phyloP scores from a whole-genome alignment of 1,139 yeast genomes.

The Taphrina pruni region DNA sequence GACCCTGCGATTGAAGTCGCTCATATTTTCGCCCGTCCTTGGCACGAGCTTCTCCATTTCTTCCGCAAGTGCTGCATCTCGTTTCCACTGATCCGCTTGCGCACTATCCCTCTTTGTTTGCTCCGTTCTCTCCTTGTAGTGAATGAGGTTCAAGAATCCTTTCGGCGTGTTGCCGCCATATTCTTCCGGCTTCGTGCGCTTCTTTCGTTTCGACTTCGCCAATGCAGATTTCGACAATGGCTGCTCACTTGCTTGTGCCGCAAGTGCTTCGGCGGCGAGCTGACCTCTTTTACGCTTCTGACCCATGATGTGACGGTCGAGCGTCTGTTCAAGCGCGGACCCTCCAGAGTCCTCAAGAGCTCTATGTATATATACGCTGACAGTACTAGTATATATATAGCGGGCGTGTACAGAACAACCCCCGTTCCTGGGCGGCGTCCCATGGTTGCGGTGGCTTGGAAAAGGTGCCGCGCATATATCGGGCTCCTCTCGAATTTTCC shows the following conservation, averaged over 20 bases:
- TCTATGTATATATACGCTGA: too few relatives aligned
- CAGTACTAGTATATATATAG: too few relatives aligned
- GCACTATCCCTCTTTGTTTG: conserved; percentile 26
- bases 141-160: conserved; percentile 31
- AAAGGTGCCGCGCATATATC: not conserved
- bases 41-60: conserved; percentile 33
- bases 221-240: conserved; percentile 19
- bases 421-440: conserved; percentile 11
- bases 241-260: not conserved
- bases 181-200: conserved; percentile 20
- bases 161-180: conserved; percentile 35
- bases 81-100: conserved; percentile 33
- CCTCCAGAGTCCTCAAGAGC: not conserved
- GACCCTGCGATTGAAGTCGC: conserved; percentile 38
- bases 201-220: conserved; percentile 33
- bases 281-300: conserved; percentile 37
- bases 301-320: conserved; percentile 6
- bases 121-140: conserved; percentile 19
- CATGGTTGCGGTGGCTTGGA: not conserved
- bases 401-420: not conserved
- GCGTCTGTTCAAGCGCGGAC: not conserved
- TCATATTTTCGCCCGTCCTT: conserved; percentile 33
- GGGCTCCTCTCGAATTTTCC: conserved; percentile 25
- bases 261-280: conserved; percentile 15
- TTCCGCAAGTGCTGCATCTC: conserved; percentile 24